Evolutionary conservation across 169 alveolate genomes (phyloP).

Genomic region (Plasmodium sp.): DNA sequence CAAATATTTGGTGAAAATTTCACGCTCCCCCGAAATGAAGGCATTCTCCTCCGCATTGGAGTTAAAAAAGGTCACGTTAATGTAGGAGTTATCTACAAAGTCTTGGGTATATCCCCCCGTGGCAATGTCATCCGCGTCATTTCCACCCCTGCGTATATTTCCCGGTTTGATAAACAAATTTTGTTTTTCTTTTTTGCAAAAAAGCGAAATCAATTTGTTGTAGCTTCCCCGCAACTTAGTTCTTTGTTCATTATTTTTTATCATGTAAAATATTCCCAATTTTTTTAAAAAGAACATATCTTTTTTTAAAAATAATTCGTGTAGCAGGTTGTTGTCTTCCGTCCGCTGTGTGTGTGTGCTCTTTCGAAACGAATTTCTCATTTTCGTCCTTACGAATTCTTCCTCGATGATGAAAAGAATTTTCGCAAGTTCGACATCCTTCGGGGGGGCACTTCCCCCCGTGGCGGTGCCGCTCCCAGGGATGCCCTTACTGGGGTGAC

Average conservation of each 20-base stretch:
- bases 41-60: slow-evolving; percentile 38
- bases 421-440: slow-evolving; percentile 7
- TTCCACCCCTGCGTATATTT: slow-evolving; percentile 16
- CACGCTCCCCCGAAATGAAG: slow-evolving; percentile 31
- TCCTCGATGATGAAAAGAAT: slow-evolving; percentile 52
- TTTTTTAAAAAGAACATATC: slow-evolving; percentile 50
- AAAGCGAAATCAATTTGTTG: slow-evolving; percentile 14
- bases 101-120: slow-evolving; percentile 17
- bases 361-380: slow-evolving; percentile 53
- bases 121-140: background rate
- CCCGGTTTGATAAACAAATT: slow-evolving; percentile 15
- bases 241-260: slow-evolving; percentile 30
- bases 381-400: slow-evolving; percentile 69
- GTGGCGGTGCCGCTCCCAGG: background rate
- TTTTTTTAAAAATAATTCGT: slow-evolving; percentile 38
- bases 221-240: background rate
- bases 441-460: background rate
- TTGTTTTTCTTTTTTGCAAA: slow-evolving; percentile 14
- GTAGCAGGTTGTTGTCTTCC: slow-evolving; percentile 8
- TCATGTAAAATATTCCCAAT: slow-evolving; percentile 69
- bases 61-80: slow-evolving; percentile 28
- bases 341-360: background rate
- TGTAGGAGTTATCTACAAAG: slow-evolving; percentile 56
- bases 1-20: slow-evolving; percentile 54
- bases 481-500: background rate